Percentiles rank a stretch among this genome's conserved stretches.
Evolutionary conservation across 2,329 filamentous ascomycete genomes (phyloP).

Genomic region (Aspergillus sp.): DNA sequence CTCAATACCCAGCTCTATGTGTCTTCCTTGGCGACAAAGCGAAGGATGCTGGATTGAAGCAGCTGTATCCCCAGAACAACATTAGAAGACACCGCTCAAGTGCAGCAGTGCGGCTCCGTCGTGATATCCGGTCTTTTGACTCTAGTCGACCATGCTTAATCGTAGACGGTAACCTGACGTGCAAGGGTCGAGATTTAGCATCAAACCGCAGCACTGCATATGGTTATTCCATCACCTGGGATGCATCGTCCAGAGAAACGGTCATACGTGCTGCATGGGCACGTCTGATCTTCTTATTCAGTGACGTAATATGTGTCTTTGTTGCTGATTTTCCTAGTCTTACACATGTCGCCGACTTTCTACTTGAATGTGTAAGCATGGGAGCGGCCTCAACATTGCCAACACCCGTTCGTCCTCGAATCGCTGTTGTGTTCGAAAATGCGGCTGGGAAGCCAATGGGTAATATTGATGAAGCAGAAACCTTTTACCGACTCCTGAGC

Average conservation of each 20-base stretch:
- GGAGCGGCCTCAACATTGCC: background rate
- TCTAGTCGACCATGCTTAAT: background rate
- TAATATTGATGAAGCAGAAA: background rate
- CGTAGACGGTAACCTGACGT: background rate
- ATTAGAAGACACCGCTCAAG: background rate
- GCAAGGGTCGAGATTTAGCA: background rate
- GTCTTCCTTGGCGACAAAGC: constrained; percentile 1
- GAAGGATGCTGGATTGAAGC: background rate
- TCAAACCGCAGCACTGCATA: background rate
- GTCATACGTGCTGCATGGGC: background rate
- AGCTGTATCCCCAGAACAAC: background rate
- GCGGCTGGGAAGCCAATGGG: background rate
- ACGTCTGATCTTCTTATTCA: background rate
- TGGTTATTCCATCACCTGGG: background rate
- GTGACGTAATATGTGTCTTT: background rate
- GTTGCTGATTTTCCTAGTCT: background rate
- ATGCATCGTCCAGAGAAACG: background rate
- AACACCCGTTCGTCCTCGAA: background rate
- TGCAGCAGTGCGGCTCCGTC: background rate
- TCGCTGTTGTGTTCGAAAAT: background rate
- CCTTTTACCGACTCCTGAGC: background rate
- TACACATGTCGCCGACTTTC: background rate
- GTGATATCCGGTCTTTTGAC: background rate
- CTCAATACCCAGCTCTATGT: background rate
- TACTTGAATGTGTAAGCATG: background rate